Conservation (phyloP, 805 yeast genomes). For the Nakazawaea peltata region DNA sequence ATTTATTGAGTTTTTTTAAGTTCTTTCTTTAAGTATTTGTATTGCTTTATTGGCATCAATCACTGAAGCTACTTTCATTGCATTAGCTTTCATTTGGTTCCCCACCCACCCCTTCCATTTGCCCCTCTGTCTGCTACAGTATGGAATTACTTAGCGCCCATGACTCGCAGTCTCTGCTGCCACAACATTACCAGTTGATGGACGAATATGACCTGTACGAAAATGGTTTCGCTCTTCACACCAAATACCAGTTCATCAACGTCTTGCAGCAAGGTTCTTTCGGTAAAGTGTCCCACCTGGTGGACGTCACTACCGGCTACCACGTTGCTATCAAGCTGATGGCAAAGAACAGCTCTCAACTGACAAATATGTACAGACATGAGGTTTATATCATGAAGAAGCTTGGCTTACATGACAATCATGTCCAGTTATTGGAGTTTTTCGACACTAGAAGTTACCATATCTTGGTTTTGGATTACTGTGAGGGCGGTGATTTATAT, state of each 20-base stretch:
- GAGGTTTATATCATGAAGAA: conserved; percentile 38
- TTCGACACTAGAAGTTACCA: conserved; percentile 46
- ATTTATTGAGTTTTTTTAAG: too few relatives aligned
- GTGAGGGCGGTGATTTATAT: conserved; percentile 59
- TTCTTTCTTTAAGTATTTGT: too few relatives aligned
- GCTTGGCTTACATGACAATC: conserved; percentile 39
- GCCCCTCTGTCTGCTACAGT: too few relatives aligned
- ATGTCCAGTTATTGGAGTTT: conserved; percentile 50
- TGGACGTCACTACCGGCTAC: conserved; percentile 22
- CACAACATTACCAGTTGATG: conserved; percentile 14
- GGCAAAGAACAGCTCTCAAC: conserved; percentile 34
- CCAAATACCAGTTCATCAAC: conserved; percentile 33
- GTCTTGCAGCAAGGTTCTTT: conserved; percentile 52
- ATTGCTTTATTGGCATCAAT: too few relatives aligned
- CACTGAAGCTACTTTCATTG: too few relatives aligned
- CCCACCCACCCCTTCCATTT: too few relatives aligned
- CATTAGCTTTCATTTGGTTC: too few relatives aligned
- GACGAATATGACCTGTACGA: conserved; percentile 35
- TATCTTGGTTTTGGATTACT: conserved; percentile 58
- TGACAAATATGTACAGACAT: conserved; percentile 41
- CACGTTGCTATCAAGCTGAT: conserved; percentile 51
- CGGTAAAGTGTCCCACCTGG: conserved; percentile 51
- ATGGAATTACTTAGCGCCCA: not conserved
- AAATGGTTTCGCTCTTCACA: conserved; percentile 25
- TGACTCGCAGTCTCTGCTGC: not conserved